A percentile compares a stretch with the other conserved stretches of the same genome.
Evolutionary conservation across 176 grass and related monocot genomes (phyloP).

Genomic region (Miscanthus lutarioriparius): DNA sequence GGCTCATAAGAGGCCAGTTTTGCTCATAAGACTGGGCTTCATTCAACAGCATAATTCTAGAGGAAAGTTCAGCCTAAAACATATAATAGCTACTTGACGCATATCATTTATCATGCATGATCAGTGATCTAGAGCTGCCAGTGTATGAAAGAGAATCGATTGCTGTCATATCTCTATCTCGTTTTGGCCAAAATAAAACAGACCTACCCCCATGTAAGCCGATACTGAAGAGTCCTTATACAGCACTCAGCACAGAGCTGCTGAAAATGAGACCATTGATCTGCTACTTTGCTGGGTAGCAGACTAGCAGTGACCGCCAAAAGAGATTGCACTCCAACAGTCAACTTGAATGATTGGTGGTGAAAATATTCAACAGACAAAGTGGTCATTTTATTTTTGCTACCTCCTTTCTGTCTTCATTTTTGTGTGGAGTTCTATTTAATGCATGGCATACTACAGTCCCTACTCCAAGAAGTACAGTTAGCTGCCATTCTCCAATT

Average conservation of each 20-base stretch:
- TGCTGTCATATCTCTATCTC: background rate
- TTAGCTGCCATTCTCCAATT: constrained; percentile 3
- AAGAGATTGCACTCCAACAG: constrained; percentile 9
- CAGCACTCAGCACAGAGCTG: background rate
- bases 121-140: constrained; percentile 2
- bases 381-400: background rate
- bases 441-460: constrained; percentile 3
- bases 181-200: background rate
- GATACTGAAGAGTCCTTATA: background rate
- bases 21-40: background rate
- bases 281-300: background rate
- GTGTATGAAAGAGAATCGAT: background rate
- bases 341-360: constrained; percentile 5
- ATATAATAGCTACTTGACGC: background rate
- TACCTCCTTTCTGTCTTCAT: background rate
- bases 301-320: background rate
- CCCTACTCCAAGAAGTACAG: background rate
- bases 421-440: background rate
- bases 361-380: constrained; percentile 15
- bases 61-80: background rate
- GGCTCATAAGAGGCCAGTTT: background rate
- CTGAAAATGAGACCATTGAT: background rate
- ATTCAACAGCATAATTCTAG: constrained; percentile 7
- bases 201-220: background rate
- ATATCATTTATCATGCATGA: background rate